Conservation (phyloP, 2,329 filamentous ascomycete species). For the Colletotrichum graminicola region DNA sequence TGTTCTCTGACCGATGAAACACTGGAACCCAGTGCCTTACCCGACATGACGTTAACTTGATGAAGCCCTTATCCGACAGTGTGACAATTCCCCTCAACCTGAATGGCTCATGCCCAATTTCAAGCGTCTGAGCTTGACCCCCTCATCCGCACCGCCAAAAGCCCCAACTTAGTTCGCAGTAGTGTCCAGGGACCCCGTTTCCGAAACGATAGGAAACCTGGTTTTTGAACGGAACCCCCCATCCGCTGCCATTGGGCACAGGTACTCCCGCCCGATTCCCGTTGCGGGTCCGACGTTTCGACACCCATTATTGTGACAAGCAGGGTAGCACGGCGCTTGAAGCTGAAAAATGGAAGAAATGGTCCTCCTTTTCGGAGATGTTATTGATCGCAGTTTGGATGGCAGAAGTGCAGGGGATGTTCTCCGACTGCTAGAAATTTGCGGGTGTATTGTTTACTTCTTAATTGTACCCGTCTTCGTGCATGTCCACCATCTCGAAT, state of each 20-base stretch:
- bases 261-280: constrained; percentile 17
- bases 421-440: neutral
- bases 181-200: neutral
- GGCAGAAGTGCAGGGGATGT: neutral
- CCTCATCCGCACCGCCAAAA: neutral
- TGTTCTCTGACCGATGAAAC: neutral
- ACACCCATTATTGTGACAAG: constrained; percentile 13
- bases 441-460: neutral
- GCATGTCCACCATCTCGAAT: neutral
- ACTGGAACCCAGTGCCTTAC: constrained; percentile 14
- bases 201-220: constrained; percentile 31
- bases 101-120: neutral
- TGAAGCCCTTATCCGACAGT: constrained; percentile 29
- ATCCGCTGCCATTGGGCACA: constrained; percentile 7
- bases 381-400: neutral
- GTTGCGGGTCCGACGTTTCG: constrained; percentile 36
- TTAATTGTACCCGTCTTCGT: neutral
- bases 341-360: constrained; percentile 8
- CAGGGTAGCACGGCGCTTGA: neutral
- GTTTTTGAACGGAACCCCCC: neutral
- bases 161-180: neutral
- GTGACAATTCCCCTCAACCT: neutral
- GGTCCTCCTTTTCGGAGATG: neutral
- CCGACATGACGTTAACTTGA: constrained; percentile 21
- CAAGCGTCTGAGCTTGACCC: constrained; percentile 12